Base-by-base conservation (phyloP, 108 stramenopile genomes). In the Heterococcus sp. region DNA sequence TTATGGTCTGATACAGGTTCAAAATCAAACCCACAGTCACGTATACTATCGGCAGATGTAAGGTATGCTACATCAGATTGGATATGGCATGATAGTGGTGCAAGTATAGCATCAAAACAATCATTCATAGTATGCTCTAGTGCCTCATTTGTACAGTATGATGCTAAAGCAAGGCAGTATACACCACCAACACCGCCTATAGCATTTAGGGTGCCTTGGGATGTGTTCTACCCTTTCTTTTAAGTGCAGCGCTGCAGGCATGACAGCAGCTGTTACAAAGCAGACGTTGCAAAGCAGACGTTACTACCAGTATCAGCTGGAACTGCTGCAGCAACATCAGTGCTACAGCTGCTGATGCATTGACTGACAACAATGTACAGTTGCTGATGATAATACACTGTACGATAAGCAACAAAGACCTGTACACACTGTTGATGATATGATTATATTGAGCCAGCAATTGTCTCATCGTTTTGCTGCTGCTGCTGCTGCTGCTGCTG, bases 141-240 rank as follows among this genome's bases (percentile, higher is more conserved):
- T 65, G 83, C 69, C 46, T 79, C 83, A 0, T 84, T 87, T 36
- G 75, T 75, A 30, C 2, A 37, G 32, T 65, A 83, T 66, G 72
- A 64, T 26, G 39, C 21, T 21, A 71, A 79, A 72, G 21, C 74
- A 30, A 65, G n/a, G 3, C 32, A 21, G 26, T 86, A 86, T 39
- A 68, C 65, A 11, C 79, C 85, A 3, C 85, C 85, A 30, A 32
- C 85, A 21, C 85, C 85, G 2, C 85, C 85, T 1, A 78, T 78
- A 5, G 77, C 77, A 5, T 86, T 86, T 37, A 85, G 69, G 0
- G 75, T 86, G 4, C 85, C 85, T 29, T 85, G 83, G 69, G 85
- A 86, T 73, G 85, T 86, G 26, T 86, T 86, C 35, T 86, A 86
- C 68, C 85, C 85, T 33, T 86, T 86, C 68, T 80, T 11, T 65